Percentiles rank a stretch among this genome's conserved stretches.
Evolutionary conservation across 495 filamentous ascomycete genomes (phyloP).

Genomic region (Immersiella caudata): DNA sequence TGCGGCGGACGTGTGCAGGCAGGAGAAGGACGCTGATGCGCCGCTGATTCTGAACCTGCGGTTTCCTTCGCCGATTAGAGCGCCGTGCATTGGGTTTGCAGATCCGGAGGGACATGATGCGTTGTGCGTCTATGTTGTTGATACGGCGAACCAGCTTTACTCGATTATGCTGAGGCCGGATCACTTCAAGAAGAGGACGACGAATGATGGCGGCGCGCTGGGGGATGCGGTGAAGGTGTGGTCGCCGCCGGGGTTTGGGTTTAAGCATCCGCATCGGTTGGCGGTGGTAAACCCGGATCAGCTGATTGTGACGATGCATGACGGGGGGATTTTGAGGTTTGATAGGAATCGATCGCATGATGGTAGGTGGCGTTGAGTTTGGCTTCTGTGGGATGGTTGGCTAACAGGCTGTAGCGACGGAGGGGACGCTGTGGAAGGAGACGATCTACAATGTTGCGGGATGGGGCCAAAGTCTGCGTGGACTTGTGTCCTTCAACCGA

Average conservation of each 20-base stretch:
- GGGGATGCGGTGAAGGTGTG: constrained; percentile 76
- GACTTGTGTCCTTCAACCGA: constrained; percentile 70
- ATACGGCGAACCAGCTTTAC: constrained; percentile 74
- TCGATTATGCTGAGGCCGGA: constrained; percentile 78
- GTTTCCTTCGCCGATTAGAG: constrained; percentile 71
- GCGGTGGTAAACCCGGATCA: constrained; percentile 70
- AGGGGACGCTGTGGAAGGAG: constrained; percentile 69
- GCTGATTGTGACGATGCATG: constrained; percentile 77
- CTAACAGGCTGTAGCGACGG: constrained; percentile 35
- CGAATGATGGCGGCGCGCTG: constrained; percentile 67
- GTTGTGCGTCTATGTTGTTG: constrained; percentile 78
- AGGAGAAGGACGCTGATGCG: constrained; percentile 63
- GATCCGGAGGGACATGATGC: constrained; percentile 78
- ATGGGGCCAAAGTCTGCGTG: constrained; percentile 73
- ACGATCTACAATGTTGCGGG: constrained; percentile 75
- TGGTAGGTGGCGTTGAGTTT: constrained; percentile 38
- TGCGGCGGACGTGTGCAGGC: constrained; percentile 77
- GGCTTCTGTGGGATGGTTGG: constrained; percentile 3
- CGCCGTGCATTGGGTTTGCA: constrained; percentile 75
- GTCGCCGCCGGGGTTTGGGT: constrained; percentile 68
- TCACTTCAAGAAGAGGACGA: constrained; percentile 68
- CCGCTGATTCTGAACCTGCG: constrained; percentile 75
- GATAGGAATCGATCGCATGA: constrained; percentile 66
- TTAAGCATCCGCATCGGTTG: constrained; percentile 80
- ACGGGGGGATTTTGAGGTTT: constrained; percentile 78